phyloP scores from a whole-genome alignment of 805 yeast species.

The Starmerella scarabaei region DNA sequence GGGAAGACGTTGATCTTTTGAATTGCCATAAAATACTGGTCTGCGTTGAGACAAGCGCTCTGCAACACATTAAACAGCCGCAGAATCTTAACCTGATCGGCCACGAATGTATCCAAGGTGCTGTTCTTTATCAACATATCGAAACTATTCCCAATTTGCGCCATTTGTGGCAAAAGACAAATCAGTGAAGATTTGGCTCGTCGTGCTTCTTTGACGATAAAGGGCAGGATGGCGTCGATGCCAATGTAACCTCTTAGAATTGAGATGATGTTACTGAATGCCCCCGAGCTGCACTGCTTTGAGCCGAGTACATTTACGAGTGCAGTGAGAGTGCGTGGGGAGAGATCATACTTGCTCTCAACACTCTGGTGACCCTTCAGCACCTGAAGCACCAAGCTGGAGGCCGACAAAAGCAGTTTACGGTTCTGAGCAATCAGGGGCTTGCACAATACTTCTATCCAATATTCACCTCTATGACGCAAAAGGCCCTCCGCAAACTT shows the following conservation, averaged over 20 bases:
- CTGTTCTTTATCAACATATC: conserved; percentile 42
- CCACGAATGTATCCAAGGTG: conserved; percentile 63
- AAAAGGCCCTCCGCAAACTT: background rate
- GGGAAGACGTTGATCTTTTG: conserved; percentile 56
- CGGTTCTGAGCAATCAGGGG: conserved; percentile 7
- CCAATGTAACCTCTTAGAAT: conserved; percentile 1
- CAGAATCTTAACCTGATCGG: conserved; percentile 80
- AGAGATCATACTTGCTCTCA: background rate
- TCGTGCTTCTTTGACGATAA: conserved; percentile 2
- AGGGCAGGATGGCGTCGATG: conserved; percentile 1
- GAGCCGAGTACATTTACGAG: conserved; percentile 6
- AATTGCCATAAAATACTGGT: conserved; percentile 25
- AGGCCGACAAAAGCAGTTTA: background rate
- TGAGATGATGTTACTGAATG: conserved; percentile 5
- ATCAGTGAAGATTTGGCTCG: conserved; percentile 1
- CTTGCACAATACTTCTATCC: background rate
- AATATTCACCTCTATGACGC: background rate
- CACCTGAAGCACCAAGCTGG: background rate
- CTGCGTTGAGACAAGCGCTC: conserved; percentile 46
- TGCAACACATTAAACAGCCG: conserved; percentile 80
- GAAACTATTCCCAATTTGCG: conserved; percentile 18
- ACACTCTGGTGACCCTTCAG: background rate
- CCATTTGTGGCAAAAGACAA: conserved; percentile 1
- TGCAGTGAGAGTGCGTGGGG: background rate
- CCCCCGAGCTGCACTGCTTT: conserved; percentile 6